Evolutionary conservation across 2,329 filamentous ascomycete genomes (phyloP).

Genomic region (Diaporthe helianthi): DNA sequence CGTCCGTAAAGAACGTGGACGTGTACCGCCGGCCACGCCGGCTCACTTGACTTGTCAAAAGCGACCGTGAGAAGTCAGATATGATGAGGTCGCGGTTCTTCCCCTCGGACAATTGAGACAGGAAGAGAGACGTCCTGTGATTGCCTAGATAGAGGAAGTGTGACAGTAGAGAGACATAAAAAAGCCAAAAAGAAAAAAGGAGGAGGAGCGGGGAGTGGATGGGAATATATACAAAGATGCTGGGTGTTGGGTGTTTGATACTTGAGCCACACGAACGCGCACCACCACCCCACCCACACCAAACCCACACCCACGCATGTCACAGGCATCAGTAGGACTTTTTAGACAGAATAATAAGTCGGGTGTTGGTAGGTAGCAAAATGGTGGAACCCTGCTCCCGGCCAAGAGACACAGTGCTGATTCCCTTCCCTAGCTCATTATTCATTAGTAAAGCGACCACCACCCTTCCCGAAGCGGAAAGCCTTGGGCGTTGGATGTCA

Average conservation of each 20-base stretch:
- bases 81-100: slow-evolving; percentile 33
- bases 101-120: slow-evolving; percentile 4
- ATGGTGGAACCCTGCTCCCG: slow-evolving; percentile 18
- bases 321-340: slow-evolving; percentile 31
- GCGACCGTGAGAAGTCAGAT: slow-evolving; percentile 32
- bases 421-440: too few species aligned
- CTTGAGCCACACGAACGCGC: slow-evolving; percentile 30
- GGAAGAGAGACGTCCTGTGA: neutral
- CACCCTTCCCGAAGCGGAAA: slow-evolving; percentile 28
- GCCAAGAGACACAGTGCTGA: slow-evolving; percentile 32
- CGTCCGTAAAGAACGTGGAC: slow-evolving; percentile 33
- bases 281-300: slow-evolving; percentile 16
- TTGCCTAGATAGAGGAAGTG: slow-evolving; percentile 6
- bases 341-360: neutral
- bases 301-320: slow-evolving; percentile 17
- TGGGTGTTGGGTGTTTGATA: slow-evolving; percentile 16
- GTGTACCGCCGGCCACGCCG: slow-evolving; percentile 41
- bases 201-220: neutral
- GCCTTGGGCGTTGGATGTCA: neutral
- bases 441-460: slow-evolving; percentile 26
- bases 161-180: neutral
- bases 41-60: slow-evolving; percentile 39
- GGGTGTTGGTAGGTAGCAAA: slow-evolving; percentile 17
- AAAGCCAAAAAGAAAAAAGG: neutral
- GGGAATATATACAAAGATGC: slow-evolving; percentile 23